Conservation (phyloP, 2,329 filamentous ascomycete genomes). For the Trichoderma sp. region DNA sequence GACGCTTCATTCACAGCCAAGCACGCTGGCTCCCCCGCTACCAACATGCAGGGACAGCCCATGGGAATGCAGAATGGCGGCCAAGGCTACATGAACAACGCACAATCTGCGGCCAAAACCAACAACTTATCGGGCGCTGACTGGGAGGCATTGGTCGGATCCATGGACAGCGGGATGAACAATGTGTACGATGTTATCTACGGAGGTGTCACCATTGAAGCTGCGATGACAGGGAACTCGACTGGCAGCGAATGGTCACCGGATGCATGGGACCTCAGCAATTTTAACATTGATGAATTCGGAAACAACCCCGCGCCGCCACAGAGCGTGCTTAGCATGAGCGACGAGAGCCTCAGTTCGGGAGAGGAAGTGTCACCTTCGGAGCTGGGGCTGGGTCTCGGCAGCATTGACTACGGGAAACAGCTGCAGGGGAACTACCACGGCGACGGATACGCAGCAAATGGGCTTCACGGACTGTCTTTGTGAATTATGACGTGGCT, state of each 20-base stretch:
- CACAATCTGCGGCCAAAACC: constrained; percentile 38
- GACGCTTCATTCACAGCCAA: constrained; percentile 53
- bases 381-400: constrained; percentile 51
- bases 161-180: constrained; percentile 76
- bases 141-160: constrained; percentile 81
- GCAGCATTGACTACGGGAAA: constrained; percentile 42
- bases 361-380: constrained; percentile 55
- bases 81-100: constrained; percentile 30
- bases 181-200: constrained; percentile 88
- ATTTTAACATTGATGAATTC: constrained; percentile 57
- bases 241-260: constrained; percentile 56
- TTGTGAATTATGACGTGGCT: constrained; percentile 20
- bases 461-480: constrained; percentile 21
- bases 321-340: constrained; percentile 60
- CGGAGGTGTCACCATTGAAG: constrained; percentile 62
- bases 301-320: constrained; percentile 48
- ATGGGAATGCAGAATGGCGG: constrained; percentile 14
- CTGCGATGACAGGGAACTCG: constrained; percentile 49
- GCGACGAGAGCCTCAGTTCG: constrained; percentile 62
- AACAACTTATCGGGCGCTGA: constrained; percentile 64
- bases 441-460: constrained; percentile 15
- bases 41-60: constrained; percentile 44
- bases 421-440: constrained; percentile 33
- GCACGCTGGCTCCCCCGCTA: constrained; percentile 51
- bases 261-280: constrained; percentile 59